Conservation (phyloP, 768 basidiomycete species). For the Boletus rex-veris region DNA sequence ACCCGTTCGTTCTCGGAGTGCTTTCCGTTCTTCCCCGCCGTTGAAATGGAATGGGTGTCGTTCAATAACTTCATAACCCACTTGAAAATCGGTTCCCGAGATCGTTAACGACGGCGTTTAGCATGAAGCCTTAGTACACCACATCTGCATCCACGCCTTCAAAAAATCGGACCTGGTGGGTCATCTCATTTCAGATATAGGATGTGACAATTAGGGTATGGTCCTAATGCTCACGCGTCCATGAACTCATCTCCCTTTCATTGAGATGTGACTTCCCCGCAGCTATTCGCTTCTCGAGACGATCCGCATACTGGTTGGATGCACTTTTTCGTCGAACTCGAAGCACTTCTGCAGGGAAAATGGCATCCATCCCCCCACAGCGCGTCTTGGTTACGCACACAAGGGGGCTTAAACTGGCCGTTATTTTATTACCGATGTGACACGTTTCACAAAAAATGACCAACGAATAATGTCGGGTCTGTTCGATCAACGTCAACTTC, state of each 20-base stretch:
- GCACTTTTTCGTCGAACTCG: constrained; percentile 5
- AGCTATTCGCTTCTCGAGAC: constrained; percentile 17
- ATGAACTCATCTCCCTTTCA: constrained; percentile 4
- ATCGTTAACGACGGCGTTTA: constrained; percentile 19
- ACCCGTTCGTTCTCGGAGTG: neutral
- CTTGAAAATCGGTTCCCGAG: neutral
- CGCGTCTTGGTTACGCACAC: constrained; percentile 3
- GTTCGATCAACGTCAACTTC: constrained; percentile 5
- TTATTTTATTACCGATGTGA: constrained; percentile 18
- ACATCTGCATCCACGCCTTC: constrained; percentile 7
- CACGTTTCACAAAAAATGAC: constrained; percentile 3
- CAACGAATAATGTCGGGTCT: neutral
- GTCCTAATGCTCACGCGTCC: constrained; percentile 3
- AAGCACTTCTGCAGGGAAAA: constrained; percentile 5
- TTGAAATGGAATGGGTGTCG: constrained; percentile 6
- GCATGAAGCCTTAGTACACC: neutral
- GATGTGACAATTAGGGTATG: constrained; percentile 1
- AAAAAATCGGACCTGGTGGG: constrained; percentile 9
- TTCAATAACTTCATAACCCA: constrained; percentile 6
- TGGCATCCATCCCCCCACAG: constrained; percentile 4
- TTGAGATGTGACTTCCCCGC: constrained; percentile 2
- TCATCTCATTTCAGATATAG: constrained; percentile 15
- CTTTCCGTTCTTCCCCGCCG: constrained; percentile 4
- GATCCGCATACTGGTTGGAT: constrained; percentile 16
- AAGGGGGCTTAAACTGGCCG: neutral